Base-by-base conservation (phyloP, 1,284 basidiomycete species). In the Pascua guehoae region DNA sequence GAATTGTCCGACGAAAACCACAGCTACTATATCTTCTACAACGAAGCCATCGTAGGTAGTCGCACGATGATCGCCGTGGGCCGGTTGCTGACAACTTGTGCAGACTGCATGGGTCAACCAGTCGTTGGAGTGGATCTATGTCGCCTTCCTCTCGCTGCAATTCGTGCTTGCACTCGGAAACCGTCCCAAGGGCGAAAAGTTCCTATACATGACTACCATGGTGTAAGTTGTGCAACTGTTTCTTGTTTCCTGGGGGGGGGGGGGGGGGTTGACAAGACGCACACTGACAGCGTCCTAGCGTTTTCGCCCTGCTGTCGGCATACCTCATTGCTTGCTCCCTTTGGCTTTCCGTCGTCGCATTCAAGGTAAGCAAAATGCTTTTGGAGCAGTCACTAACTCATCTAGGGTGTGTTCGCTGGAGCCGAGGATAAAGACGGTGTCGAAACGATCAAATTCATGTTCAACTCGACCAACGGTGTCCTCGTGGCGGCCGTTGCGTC, bases 151-250 rank as follows among this genome's bases (percentile, higher is more conserved):
- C 40, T 89, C 85, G 40, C 77, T 93, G 17, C 81, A 93, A 79
- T 97, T 98, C 68, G 85, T 98, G 42, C 81, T 98, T n/a, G 94
- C 93, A 4, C 79, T 97, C 36, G 95, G 95, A 57, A 98, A 97
- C 76, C 81, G 95, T 62, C 95, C 95, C 1, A 98, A 98, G 74
- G 94, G 92, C 60, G 95, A 98, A 80, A 85, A 87, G 52, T 72
- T 82, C 43, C 85, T 89, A 8, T 98, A 98, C 70, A 80, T 87
- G 0, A 66, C 88, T 36, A 95, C 92, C 8, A 81, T 98, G 64
- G 52, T 50, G 57, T 68, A 45, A 56, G 65, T 54, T 5, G n/a
- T 5, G n/a, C 15, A 17, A n/a, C 5, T 9, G 37, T 45, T 14
- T 15, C 36, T 12, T 43, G 14, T 41, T 24, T n/a, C n/a, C n/a